phyloP scores from a whole-genome alignment of 805 yeast genomes.

The Wickerhamiella cacticola region DNA sequence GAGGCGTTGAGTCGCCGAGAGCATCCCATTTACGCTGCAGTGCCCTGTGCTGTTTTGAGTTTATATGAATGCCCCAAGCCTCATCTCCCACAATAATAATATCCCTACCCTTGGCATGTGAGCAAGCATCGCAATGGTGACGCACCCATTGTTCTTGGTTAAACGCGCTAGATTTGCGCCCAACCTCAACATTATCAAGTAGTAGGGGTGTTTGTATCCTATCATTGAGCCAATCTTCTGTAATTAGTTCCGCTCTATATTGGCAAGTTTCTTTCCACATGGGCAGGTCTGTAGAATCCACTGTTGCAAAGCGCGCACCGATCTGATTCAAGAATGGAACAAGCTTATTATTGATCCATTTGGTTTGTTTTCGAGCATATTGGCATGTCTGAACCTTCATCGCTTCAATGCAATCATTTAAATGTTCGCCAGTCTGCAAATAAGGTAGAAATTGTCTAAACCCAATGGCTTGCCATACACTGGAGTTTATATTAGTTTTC shows the following conservation, averaged over 20 bases:
- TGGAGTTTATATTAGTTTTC: slow-evolving; percentile 36
- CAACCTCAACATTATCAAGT: slow-evolving; percentile 32
- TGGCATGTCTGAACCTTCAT: slow-evolving; percentile 80
- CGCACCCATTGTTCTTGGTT: slow-evolving; percentile 47
- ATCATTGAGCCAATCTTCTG: slow-evolving; percentile 31
- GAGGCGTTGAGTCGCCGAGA: neutral
- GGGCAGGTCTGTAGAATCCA: slow-evolving; percentile 64
- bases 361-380: slow-evolving; percentile 78
- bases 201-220: slow-evolving; percentile 14
- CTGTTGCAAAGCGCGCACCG: slow-evolving; percentile 52
- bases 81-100: slow-evolving; percentile 59
- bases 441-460: slow-evolving; percentile 40
- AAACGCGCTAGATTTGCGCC: slow-evolving; percentile 23
- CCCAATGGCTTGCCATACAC: slow-evolving; percentile 92
- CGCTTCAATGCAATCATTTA: slow-evolving; percentile 43
- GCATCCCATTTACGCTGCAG: slow-evolving; percentile 21
- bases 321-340: slow-evolving; percentile 46
- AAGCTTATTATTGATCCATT: slow-evolving; percentile 73
- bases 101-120: slow-evolving; percentile 38
- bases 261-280: slow-evolving; percentile 50
- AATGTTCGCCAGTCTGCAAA: slow-evolving; percentile 18
- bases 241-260: slow-evolving; percentile 42
- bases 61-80: slow-evolving; percentile 55
- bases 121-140: slow-evolving; percentile 53
- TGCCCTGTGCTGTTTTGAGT: slow-evolving; percentile 57